Evolutionary conservation across 495 filamentous ascomycete genomes (phyloP), one percentile per base, ranked within the genome.

Genomic region (Hypoxylon cercidicola): DNA sequence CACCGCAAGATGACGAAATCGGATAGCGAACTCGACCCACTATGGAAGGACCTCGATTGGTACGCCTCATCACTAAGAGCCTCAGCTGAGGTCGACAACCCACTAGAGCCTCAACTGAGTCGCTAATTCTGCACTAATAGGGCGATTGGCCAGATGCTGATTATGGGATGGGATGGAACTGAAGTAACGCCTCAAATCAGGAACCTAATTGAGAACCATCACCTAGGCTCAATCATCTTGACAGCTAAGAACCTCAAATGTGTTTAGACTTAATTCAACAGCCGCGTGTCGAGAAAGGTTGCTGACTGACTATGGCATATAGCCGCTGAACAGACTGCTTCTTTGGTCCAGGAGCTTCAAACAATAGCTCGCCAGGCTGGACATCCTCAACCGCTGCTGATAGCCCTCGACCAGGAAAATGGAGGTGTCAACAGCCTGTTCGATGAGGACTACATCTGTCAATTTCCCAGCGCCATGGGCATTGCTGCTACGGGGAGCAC

Each of bases 91-190:
- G 45, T 35, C 44, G 58, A 50, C 20, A 55, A 40, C 47, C 53
- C 23, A 30, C 58, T 20, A 51, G 57, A 21, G 7, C 30, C 40
- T 63, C 58, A 49, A 68, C 34, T 32, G 66, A 12, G 23, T 65
- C 50, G 41, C 67, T 72, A 67, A 74, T 65, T 55, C 34, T 32
- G 58, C 60, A 71, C 76, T 66, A 74, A 63, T 74, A 85, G 81
- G 80, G 81, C 84, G 53, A 90, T 93, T 83, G 93, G 93, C 55
- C 92, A 96, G 82, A 87, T 96, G 77, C 88, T 96, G 78, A 94
- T 96, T 84, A 94, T 96, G 91, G 93, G 92, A 74, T 97, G 93
- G 81, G 92, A 97, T 82, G 92, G 92, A 57, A 93, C 92, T 44
- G 85, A 90, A 67, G 89, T 96, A 57, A 95, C 89, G 21, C 89